Evolutionary conservation across 441 rosid species (phyloP).

Genomic region (Hypseocharis bilobata): DNA sequence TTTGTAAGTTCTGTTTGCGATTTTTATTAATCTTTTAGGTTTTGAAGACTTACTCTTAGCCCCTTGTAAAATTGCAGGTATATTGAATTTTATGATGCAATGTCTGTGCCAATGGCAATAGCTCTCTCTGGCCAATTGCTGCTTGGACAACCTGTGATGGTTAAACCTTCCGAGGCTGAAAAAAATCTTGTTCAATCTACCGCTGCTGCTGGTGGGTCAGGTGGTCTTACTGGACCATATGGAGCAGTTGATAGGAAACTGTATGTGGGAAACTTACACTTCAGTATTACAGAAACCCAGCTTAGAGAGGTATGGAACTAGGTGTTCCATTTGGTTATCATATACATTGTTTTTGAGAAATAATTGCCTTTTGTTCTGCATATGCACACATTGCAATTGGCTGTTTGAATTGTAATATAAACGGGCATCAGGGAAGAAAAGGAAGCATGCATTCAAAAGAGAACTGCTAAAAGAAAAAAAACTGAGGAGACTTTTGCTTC

Average conservation of each 20-base stretch:
- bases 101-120: constrained; percentile 91
- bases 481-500: not conserved
- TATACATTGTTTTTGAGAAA: not conserved
- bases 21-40: constrained; percentile 15
- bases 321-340: constrained; percentile 10
- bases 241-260: constrained; percentile 78
- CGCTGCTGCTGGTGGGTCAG: constrained; percentile 38
- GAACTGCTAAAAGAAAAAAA: not conserved
- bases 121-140: constrained; percentile 75
- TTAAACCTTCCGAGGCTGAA: constrained; percentile 95
- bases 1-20: constrained; percentile 40
- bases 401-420: not conserved
- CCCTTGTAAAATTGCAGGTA: constrained; percentile 49
- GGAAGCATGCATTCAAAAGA: not conserved
- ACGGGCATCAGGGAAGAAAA: not conserved
- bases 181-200: constrained; percentile 80
- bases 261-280: constrained; percentile 82
- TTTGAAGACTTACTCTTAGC: constrained; percentile 31
- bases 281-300: constrained; percentile 80
- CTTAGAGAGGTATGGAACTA: constrained; percentile 60
- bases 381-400: not conserved
- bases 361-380: not conserved
- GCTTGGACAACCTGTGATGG: constrained; percentile 90
- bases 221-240: constrained; percentile 53
- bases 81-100: constrained; percentile 78